Conservation (phyloP, 2,329 filamentous ascomycete genomes). For the Gaeumannomyces sp. region DNA sequence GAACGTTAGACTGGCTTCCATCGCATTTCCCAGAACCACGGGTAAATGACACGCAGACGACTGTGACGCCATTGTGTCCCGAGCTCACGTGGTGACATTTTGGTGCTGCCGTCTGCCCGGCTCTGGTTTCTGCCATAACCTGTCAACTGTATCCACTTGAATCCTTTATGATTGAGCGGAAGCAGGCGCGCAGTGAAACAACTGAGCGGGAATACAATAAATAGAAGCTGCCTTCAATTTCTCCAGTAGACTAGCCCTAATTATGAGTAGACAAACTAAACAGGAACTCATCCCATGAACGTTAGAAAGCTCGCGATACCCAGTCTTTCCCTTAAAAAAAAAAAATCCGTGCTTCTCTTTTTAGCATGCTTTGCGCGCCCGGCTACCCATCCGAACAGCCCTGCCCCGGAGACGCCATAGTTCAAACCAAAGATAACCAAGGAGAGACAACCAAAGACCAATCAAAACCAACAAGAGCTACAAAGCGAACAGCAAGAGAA, state of each 20-base stretch:
- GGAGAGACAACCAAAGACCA: slow-evolving; percentile 9
- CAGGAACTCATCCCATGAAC: background rate
- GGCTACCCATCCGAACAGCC: background rate
- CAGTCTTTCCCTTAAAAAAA: background rate
- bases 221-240: background rate
- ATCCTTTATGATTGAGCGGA: too few relatives aligned
- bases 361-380: background rate
- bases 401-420: background rate
- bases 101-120: too few relatives aligned
- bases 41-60: too few relatives aligned
- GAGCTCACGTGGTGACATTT: background rate
- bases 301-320: background rate
- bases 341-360: background rate
- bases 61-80: background rate
- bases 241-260: background rate
- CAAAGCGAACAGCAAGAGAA: background rate
- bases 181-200: too few relatives aligned
- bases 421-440: background rate
- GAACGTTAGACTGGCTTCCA: background rate
- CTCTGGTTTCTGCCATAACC: too few relatives aligned
- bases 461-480: background rate
- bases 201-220: too few relatives aligned
- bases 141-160: too few relatives aligned
- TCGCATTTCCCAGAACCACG: too few relatives aligned
- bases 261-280: background rate